Conservation (phyloP, 2,329 filamentous ascomycete species). For the Akanthomyces dipterigenus region DNA sequence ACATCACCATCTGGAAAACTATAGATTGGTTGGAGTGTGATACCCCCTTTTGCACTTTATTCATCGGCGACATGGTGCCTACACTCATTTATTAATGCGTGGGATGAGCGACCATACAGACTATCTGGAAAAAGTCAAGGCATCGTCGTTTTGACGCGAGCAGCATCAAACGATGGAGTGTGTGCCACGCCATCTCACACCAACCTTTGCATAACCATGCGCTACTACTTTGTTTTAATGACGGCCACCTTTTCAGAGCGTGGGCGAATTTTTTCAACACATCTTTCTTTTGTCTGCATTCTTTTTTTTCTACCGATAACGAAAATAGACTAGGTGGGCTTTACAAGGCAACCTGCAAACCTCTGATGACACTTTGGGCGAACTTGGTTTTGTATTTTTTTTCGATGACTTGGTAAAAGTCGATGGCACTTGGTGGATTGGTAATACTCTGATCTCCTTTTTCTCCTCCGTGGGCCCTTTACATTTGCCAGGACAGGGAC, state of each 20-base stretch:
- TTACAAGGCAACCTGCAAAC: not conserved
- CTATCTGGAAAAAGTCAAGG: too few relatives aligned
- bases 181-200: not conserved
- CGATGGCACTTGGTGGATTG: not conserved
- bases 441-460: not conserved
- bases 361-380: not conserved
- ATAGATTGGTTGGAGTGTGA: conserved; percentile 12
- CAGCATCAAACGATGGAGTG: not conserved
- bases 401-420: too few relatives aligned
- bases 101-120: not conserved
- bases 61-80: not conserved
- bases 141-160: not conserved
- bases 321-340: not conserved
- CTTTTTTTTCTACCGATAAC: not conserved
- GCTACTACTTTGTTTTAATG: not conserved
- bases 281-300: not conserved
- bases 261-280: not conserved
- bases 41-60: conserved; percentile 8
- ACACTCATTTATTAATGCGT: not conserved
- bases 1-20: conserved; percentile 1
- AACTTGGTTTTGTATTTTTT: not conserved
- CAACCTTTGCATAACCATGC: not conserved
- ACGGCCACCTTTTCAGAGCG: not conserved
- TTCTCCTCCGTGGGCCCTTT: not conserved
- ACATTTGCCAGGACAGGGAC: not conserved